These are phyloP conservation scores for Porogramme epimiltina DNA, from an alignment of 1,284 basidiomycete species.

Conservation along the genomic window DNA sequence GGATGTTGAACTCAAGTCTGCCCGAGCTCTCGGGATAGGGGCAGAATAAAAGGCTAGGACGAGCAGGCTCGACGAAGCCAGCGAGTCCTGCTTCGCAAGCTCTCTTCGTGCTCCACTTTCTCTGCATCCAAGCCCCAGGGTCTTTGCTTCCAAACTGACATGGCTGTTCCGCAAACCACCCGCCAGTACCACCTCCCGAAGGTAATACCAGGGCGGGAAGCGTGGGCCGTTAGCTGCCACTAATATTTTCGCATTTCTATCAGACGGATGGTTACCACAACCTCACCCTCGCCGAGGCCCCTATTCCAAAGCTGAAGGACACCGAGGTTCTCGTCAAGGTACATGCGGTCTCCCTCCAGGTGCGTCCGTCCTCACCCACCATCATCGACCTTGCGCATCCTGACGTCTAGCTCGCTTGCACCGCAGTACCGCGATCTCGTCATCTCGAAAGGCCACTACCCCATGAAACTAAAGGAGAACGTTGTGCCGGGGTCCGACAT, in stretches of 20 bases:
- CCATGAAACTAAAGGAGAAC: constrained; percentile 30
- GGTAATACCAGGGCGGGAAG: constrained; percentile 7
- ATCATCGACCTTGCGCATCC: too few relatives aligned
- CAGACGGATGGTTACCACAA: constrained; percentile 34
- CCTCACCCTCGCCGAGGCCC: constrained; percentile 33
- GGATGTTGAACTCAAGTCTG: too few relatives aligned
- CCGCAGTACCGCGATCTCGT: constrained; percentile 45
- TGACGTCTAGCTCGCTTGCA: too few relatives aligned
- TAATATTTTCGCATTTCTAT: not conserved
- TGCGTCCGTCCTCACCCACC: too few relatives aligned
- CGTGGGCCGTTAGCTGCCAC: not conserved
- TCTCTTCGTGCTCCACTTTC: not conserved
- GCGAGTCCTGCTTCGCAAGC: not conserved
- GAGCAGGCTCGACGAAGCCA: too few relatives aligned
- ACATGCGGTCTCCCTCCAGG: constrained; percentile 51
- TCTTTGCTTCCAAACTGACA: not conserved
- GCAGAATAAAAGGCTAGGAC: too few relatives aligned
- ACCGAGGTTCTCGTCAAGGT: constrained; percentile 51
- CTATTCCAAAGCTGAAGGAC: constrained; percentile 36
- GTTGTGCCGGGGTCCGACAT: constrained; percentile 61
- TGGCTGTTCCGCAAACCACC: constrained; percentile 31
- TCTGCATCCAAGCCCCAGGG: too few relatives aligned
- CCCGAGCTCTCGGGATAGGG: too few relatives aligned
- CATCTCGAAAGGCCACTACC: constrained; percentile 38
- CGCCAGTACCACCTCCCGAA: constrained; percentile 37